These are phyloP conservation scores for Hypholoma sublateritium DNA, from an alignment of 768 basidiomycete genomes.

Conservation along the genomic window DNA sequence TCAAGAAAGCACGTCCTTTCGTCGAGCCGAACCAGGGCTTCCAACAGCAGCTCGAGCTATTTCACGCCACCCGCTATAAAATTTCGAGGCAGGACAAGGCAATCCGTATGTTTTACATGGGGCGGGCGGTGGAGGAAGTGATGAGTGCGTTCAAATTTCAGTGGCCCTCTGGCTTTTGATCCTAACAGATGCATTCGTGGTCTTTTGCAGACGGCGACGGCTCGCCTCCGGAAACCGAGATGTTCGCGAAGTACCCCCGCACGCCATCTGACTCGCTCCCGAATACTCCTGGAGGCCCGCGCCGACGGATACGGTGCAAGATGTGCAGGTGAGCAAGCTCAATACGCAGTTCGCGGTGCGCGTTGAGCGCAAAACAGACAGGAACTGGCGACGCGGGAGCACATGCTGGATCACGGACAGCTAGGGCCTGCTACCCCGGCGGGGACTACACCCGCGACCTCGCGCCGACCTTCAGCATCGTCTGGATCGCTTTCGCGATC, in stretches of 20 bases:
- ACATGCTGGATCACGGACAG: conserved; percentile 91
- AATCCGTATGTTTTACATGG: conserved; percentile 83
- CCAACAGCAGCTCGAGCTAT: conserved; percentile 76
- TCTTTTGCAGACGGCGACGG: conserved; percentile 69
- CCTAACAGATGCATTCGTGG: conserved; percentile 1
- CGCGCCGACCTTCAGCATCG: conserved; percentile 20
- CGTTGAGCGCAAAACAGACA: conserved; percentile 41
- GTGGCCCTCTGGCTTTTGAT: conserved; percentile 11
- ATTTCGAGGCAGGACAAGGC: conserved; percentile 67
- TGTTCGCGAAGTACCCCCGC: conserved; percentile 75
- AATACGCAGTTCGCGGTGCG: not conserved
- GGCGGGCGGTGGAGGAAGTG: conserved; percentile 69
- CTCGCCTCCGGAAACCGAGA: conserved; percentile 57
- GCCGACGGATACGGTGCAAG: conserved; percentile 80
- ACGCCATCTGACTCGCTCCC: conserved; percentile 63
- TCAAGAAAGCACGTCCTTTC: conserved; percentile 63
- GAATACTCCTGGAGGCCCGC: conserved; percentile 50
- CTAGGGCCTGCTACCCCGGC: conserved; percentile 68
- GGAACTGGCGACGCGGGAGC: conserved; percentile 86
- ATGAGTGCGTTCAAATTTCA: conserved; percentile 57
- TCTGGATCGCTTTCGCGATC: not conserved
- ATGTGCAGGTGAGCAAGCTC: conserved; percentile 69
- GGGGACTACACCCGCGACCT: conserved; percentile 43
- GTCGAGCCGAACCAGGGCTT: conserved; percentile 90
- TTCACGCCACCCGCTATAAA: conserved; percentile 68